Evolutionary conservation across 441 rosid genomes (phyloP).

Genomic region (Populus trichocarpa): DNA sequence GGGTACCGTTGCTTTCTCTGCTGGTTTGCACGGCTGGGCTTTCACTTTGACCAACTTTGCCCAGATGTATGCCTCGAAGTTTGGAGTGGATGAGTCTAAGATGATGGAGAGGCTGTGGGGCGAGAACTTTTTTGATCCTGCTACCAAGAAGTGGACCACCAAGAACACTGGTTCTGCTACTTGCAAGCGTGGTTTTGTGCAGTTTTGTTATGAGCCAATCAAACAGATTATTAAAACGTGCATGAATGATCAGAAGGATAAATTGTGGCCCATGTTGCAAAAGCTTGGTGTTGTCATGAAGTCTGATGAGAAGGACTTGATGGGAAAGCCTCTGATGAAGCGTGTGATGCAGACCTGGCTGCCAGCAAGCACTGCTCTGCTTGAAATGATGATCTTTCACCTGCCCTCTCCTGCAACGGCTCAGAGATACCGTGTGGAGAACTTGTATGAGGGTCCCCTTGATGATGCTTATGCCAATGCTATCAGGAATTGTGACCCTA

Average conservation of each 20-base stretch:
- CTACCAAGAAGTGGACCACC: conserved; percentile 56
- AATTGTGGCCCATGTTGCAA: conserved; percentile 56
- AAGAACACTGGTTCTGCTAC: conserved; percentile 46
- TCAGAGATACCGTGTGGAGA: conserved; percentile 58
- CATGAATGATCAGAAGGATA: conserved; percentile 60
- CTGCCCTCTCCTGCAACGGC: conserved; percentile 54
- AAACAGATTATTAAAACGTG: conserved; percentile 52
- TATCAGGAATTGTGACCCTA: conserved; percentile 53
- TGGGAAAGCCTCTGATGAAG: conserved; percentile 61
- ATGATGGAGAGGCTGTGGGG: conserved; percentile 75
- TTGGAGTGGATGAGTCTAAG: conserved; percentile 54
- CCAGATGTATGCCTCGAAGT: conserved; percentile 61
- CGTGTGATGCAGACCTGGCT: conserved; percentile 69
- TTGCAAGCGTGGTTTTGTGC: conserved; percentile 62
- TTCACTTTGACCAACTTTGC: conserved; percentile 58
- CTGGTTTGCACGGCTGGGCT: conserved; percentile 64
- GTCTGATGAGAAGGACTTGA: conserved; percentile 50
- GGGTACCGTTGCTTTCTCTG: conserved; percentile 64
- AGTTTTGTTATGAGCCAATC: conserved; percentile 63
- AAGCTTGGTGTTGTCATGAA: conserved; percentile 49
- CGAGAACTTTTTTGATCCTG: conserved; percentile 56
- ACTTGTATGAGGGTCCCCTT: conserved; percentile 60
- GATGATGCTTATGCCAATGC: conserved; percentile 55
- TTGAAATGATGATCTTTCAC: conserved; percentile 63
- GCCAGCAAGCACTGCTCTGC: conserved; percentile 45